Base-by-base conservation (phyloP, 2,329 filamentous ascomycete species). In the Neoscytalidium dimidiatum region DNA sequence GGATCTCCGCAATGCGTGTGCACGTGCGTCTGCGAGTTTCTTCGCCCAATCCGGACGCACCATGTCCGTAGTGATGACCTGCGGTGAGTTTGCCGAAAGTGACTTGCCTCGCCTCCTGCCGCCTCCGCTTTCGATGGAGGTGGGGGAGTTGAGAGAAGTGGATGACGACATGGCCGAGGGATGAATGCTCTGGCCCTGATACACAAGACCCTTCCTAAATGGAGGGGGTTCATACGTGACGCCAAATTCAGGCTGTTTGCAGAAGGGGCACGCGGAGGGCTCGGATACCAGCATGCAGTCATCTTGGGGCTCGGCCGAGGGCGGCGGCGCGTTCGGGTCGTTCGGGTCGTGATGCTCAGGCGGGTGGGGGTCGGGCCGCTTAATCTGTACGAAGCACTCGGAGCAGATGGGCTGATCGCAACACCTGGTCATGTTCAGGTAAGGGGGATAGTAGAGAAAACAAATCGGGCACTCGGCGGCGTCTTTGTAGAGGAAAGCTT, bases 321-420 rank as follows among this genome's bases (percentile, higher is more conserved):
- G 70, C 46, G 77, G 73, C 29, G 71, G 72, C 58, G 78, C 75
- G 44, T 74, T 71, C 3, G 79, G 74, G 64, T 84, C 80, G 52
- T 65, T 60, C 19, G 69, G 67, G 64, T 79, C 78, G 49, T 85
- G 85, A 73, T 95, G 92, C 75, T 97, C 92, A 1, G 92, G 92
- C 43, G 93, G 88, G 75, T 97, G 92, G 9, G 93, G 94, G 69
- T 99, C 94, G 3, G 93, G 89, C 46, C 95, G 88, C 77, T 97
- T 98, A 75, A 99, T 99, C 77, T 99, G 95, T 3, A 99, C 95
- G 73, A 99, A 99, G 77, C 95, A 99, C 80, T 99, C 95, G 46
- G 94, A 98, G 79, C 95, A 99, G 68, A 99, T 98, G 5, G 91
- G 85, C 75, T 99, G 95, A 71, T 97, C 93, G 77, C 95, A 99